A percentile compares a stretch with the other conserved stretches of the same genome.
phyloP scores from a whole-genome alignment of 495 filamentous ascomycete species.

The Lasiosphaeria hispida region DNA sequence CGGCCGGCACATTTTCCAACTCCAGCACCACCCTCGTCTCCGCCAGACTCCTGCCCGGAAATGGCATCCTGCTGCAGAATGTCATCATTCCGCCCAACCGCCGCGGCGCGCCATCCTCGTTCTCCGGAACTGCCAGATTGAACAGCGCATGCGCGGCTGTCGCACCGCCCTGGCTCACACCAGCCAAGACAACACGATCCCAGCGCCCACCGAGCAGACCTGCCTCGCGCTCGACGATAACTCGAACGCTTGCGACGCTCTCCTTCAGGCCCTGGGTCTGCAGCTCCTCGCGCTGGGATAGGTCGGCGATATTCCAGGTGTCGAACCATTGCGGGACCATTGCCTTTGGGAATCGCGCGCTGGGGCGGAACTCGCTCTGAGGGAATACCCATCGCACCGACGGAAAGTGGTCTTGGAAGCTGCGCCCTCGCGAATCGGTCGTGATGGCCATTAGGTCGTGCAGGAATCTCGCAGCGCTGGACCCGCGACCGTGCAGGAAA shows the following conservation, averaged over 20 bases:
- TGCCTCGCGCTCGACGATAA: slow-evolving; percentile 27
- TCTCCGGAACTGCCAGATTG: slow-evolving; percentile 16
- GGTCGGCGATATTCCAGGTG: slow-evolving; percentile 31
- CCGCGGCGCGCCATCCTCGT: too few species aligned
- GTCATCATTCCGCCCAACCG: slow-evolving; percentile 46
- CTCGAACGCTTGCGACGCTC: slow-evolving; percentile 24
- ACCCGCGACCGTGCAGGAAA: slow-evolving; percentile 59
- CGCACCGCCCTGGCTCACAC: slow-evolving; percentile 41
- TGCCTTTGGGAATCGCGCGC: slow-evolving; percentile 34
- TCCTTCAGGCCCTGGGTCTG: slow-evolving; percentile 27
- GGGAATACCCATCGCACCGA: slow-evolving; percentile 45
- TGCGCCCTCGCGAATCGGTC: slow-evolving; percentile 28
- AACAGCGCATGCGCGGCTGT: slow-evolving; percentile 42
- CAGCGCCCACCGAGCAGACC: slow-evolving; percentile 19
- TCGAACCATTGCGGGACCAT: slow-evolving; percentile 40
- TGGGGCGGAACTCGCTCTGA: slow-evolving; percentile 39
- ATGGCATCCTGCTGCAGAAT: slow-evolving; percentile 55
- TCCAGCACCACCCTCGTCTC: slow-evolving; percentile 23
- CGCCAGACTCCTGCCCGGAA: slow-evolving; percentile 28
- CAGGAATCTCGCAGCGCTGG: slow-evolving; percentile 49
- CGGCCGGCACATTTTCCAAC: slow-evolving; percentile 14
- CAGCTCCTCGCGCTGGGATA: slow-evolving; percentile 28
- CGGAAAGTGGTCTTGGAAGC: slow-evolving; percentile 32
- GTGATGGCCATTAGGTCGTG: slow-evolving; percentile 36
- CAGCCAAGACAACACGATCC: slow-evolving; percentile 32